Evolutionary conservation across 2,329 filamentous ascomycete species (phyloP).

Genomic region (Fusarium metavorans): DNA sequence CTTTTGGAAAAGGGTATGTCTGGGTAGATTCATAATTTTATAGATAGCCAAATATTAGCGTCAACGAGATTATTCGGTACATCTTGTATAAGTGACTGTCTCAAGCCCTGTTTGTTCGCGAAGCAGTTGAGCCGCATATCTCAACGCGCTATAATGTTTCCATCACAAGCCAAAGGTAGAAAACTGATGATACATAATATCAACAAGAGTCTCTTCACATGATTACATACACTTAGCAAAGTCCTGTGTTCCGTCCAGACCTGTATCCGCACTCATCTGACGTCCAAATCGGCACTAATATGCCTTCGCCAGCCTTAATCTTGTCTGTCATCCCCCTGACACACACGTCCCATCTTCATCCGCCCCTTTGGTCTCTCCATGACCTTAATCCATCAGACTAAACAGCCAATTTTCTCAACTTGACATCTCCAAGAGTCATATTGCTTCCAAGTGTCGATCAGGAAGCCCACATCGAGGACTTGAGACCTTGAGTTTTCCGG

Average conservation of each 20-base stretch:
- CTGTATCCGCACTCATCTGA: neutral
- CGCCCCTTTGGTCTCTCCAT: neutral
- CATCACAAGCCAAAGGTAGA: neutral
- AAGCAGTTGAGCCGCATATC: neutral
- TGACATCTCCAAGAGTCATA: neutral
- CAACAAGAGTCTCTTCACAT: conserved; percentile 3
- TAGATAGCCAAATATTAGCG: neutral
- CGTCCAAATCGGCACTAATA: neutral
- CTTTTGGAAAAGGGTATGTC: conserved; percentile 75
- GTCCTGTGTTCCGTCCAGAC: neutral
- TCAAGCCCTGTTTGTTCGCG: neutral
- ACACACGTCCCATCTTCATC: neutral
- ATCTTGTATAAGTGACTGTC: neutral
- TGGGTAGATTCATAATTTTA: conserved; percentile 36
- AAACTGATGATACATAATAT: neutral
- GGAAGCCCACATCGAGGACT: conserved; percentile 40
- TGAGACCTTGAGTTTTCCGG: conserved; percentile 29
- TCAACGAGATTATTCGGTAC: neutral
- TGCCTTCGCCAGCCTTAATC: neutral
- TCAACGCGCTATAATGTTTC: neutral
- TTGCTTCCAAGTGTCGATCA: neutral
- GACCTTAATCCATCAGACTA: neutral
- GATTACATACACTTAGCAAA: conserved; percentile 3
- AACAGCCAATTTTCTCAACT: neutral
- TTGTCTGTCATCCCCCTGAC: neutral